Conservation (phyloP, 2,329 filamentous ascomycete genomes). For the Fusarium sarcochroum region DNA sequence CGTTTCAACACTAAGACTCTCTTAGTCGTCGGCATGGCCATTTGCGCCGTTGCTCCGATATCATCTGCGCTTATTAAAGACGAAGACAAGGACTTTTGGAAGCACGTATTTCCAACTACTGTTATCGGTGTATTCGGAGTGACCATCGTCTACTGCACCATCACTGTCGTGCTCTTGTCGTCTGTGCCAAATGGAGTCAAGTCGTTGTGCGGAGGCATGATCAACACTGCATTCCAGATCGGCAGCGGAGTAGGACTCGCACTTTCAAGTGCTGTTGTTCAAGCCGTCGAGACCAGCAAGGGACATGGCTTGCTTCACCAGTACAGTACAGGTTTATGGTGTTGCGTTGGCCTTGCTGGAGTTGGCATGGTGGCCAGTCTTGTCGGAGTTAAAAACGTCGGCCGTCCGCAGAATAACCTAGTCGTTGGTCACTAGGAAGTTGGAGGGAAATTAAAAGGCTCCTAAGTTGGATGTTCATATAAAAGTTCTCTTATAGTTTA, state of each 20-base stretch:
- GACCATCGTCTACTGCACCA: neutral
- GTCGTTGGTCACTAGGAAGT: neutral
- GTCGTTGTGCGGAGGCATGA: constrained; percentile 24
- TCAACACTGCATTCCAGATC: constrained; percentile 29
- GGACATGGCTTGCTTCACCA: constrained; percentile 5
- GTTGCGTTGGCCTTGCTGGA: constrained; percentile 16
- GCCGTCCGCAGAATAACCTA: neutral
- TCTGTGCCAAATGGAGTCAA: constrained; percentile 21
- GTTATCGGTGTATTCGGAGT: constrained; percentile 1
- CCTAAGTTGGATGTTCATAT: too few relatives aligned
- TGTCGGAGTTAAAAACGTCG: neutral
- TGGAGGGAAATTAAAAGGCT: too few relatives aligned
- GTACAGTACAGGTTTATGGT: constrained; percentile 20
- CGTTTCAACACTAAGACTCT: neutral
- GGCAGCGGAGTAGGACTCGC: constrained; percentile 25
- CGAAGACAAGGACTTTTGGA: constrained; percentile 24
- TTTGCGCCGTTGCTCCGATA: constrained; percentile 14
- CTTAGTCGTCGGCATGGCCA: constrained; percentile 16
- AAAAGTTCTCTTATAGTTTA: too few relatives aligned
- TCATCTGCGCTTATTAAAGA: constrained; percentile 24
- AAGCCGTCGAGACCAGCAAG: neutral
- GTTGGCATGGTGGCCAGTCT: constrained; percentile 15
- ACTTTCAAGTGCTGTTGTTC: constrained; percentile 11
- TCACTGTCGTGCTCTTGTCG: neutral
- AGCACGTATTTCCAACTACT: constrained; percentile 27